Conservation (phyloP, 1,284 basidiomycete species). For the Heterobasidion irregulare region DNA sequence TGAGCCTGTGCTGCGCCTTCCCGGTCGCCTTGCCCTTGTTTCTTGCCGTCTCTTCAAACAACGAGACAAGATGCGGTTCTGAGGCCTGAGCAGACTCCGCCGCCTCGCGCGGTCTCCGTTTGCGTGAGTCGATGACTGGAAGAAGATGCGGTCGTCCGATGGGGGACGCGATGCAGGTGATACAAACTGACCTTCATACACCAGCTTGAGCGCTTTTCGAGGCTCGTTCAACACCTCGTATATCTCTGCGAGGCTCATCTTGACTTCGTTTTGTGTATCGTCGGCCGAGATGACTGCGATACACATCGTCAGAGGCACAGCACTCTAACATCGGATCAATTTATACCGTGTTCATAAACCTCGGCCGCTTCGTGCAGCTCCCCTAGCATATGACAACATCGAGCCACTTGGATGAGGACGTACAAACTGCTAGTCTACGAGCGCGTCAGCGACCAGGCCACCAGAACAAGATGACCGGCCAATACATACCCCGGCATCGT, state of each 20-base stretch:
- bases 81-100: constrained; percentile 16
- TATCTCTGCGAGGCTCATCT: constrained; percentile 84
- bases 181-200: constrained; percentile 63
- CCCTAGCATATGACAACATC: constrained; percentile 67
- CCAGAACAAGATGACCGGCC: not conserved
- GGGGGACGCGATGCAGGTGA: not conserved
- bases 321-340: not conserved
- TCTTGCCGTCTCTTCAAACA: constrained; percentile 45
- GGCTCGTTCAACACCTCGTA: constrained; percentile 80
- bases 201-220: constrained; percentile 76
- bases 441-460: not conserved
- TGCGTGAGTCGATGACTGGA: constrained; percentile 57
- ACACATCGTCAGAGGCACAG: not conserved
- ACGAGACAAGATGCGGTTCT: constrained; percentile 27
- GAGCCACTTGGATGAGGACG: constrained; percentile 61
- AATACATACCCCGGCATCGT: constrained; percentile 55
- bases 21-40: constrained; percentile 24
- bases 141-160: not conserved
- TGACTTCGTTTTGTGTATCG: constrained; percentile 70
- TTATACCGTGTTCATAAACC: constrained; percentile 73
- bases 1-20: constrained; percentile 37
- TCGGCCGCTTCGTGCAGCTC: constrained; percentile 72
- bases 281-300: constrained; percentile 63
- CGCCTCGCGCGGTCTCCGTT: constrained; percentile 27
- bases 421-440: constrained; percentile 60